Base-by-base conservation (phyloP, 331 rosid genomes). In the Dryas integrifolia region DNA sequence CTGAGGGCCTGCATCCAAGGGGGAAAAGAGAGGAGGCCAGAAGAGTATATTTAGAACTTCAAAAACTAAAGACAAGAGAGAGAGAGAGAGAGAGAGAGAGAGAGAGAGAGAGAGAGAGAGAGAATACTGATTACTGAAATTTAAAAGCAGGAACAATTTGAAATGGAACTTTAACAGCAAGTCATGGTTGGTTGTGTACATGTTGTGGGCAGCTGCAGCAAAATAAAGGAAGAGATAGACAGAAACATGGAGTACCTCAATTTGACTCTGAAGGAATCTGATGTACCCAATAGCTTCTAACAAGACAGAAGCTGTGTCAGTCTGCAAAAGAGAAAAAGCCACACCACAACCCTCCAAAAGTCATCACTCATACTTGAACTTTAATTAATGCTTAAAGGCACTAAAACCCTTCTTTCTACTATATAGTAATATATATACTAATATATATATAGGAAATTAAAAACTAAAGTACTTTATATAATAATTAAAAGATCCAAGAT, bases 231-330 rank as follows among this genome's bases (percentile, higher is more conserved):
- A 3, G 46, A 18, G 46, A 49, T 9, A 26, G 26, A 66, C 68
- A 75, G 21, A 88, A 72, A 79, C 79, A 71, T 78, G 2, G 35
- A 85, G 86, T 84, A 95, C 99, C 99, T 90, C 97, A 85, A 95
- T 88, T 90, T 95, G 99, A 87, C 85, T 89, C 86, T 95, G 99
- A 86, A 95, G 99, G 99, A 95, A 95, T 95, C 96, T 90, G 83
- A 95, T 88, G 84, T 95, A 95, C 69, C 97, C 98, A 85, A 95
- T 84, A 83, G 99, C 93, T 85, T 95, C 99, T 87, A 95, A 87
- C 96, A 95, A 87, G 79, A 95, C 98, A 78, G 99, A 95, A 65
- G 99, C 98, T 15, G 98, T 95, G 99, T 95, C 99, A 92, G 98
- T 95, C 97, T 95, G 96, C 82, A 89, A 88, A 88, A 88, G 86